Evolutionary conservation across 305 asterid species (phyloP).

Genomic region (Fraxinus xanthoxyloides): DNA sequence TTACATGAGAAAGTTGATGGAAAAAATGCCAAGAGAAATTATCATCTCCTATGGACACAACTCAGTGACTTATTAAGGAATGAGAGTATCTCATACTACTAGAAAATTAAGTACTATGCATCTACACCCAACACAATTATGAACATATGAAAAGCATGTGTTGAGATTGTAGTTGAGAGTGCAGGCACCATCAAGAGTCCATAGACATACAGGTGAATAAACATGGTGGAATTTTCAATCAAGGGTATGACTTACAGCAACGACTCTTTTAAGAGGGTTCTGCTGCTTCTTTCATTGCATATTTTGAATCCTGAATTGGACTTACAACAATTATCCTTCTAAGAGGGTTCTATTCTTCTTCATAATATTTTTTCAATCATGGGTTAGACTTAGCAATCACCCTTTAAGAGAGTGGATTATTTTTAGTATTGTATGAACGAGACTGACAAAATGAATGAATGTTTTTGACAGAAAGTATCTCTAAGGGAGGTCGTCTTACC

Average conservation of each 20-base stretch:
- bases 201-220: background rate
- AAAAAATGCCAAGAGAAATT: background rate
- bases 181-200: background rate
- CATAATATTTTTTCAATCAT: background rate
- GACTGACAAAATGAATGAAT: background rate
- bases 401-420: background rate
- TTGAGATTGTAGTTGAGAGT: background rate
- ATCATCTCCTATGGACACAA: background rate
- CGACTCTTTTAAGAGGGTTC: background rate
- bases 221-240: background rate
- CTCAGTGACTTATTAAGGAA: background rate
- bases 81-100: background rate
- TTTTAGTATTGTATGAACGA: background rate
- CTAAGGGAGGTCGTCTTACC: too few relatives aligned
- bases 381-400: background rate
- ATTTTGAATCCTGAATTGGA: background rate
- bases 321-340: background rate
- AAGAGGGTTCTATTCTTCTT: background rate
- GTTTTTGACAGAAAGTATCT: background rate
- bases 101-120: background rate
- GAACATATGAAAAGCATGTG: background rate
- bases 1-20: background rate
- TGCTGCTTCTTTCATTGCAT: background rate
- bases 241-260: background rate
- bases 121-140: background rate